Evolutionary conservation across 345 rosid genomes (phyloP).

Genomic region (Hibiscus mutabilis): DNA sequence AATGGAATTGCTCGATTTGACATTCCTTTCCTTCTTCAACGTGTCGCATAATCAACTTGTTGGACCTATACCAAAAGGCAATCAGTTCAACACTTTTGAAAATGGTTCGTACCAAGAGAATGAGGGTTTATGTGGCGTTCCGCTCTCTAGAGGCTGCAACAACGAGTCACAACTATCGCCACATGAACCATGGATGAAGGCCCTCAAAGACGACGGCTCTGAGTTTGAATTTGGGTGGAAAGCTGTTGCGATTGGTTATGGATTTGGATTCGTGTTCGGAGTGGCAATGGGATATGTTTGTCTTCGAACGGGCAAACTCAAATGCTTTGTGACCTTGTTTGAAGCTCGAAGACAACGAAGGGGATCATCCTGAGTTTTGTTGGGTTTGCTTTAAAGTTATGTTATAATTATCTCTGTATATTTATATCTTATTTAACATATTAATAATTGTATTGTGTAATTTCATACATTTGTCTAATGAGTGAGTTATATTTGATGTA

Average conservation of each 20-base stretch:
- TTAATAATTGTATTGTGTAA: too few relatives aligned
- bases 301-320: not conserved
- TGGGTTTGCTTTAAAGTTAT: too few relatives aligned
- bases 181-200: not conserved
- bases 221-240: not conserved
- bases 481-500: too few relatives aligned
- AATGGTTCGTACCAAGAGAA: not conserved
- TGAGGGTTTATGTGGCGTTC: not conserved
- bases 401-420: too few relatives aligned
- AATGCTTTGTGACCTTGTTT: not conserved
- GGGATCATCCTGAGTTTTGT: not conserved
- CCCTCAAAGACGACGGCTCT: not conserved
- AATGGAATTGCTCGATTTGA: not conserved
- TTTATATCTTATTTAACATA: too few relatives aligned
- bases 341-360: not conserved
- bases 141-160: not conserved
- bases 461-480: too few relatives aligned
- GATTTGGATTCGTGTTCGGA: not conserved
- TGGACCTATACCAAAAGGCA: not conserved
- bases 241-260: not conserved
- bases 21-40: not conserved
- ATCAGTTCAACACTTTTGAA: not conserved
- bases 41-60: constrained; percentile 5
- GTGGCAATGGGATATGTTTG: not conserved
- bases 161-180: not conserved